Percentiles rank a stretch among this genome's conserved stretches.
Conservation (phyloP, 2,329 filamentous ascomycete species). For the Stemphylium beticola region DNA sequence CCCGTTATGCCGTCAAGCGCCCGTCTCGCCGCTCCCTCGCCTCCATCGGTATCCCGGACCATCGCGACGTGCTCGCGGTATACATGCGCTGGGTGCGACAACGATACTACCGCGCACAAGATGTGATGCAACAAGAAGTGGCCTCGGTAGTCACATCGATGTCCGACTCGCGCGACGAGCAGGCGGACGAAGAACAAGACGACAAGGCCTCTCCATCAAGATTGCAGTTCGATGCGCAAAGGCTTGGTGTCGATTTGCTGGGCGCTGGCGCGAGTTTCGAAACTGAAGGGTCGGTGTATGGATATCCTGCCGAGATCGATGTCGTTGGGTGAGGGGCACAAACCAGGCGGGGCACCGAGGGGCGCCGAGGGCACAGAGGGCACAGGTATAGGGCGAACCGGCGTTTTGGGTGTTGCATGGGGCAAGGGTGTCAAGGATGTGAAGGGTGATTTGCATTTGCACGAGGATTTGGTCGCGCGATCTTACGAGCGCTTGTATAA, state of each 20-base stretch:
- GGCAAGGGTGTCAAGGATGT: no score
- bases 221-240: not conserved
- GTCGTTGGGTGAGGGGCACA: constrained; percentile 8
- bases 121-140: constrained; percentile 38
- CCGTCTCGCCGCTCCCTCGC: constrained; percentile 23
- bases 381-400: no score
- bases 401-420: no score
- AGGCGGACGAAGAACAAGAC: not conserved
- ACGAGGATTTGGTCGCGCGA: no score
- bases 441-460: no score
- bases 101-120: constrained; percentile 13
- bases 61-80: constrained; percentile 28
- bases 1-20: constrained; percentile 5
- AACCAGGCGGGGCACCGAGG: not conserved
- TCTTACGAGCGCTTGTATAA: no score
- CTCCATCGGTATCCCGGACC: constrained; percentile 28
- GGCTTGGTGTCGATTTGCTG: constrained; percentile 4
- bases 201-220: not conserved
- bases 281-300: not conserved
- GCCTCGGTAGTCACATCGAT: constrained; percentile 87
- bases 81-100: constrained; percentile 32
- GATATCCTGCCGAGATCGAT: constrained; percentile 14
- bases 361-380: not conserved
- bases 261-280: constrained; percentile 9
- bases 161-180: constrained; percentile 49